Evolutionary conservation across 495 filamentous ascomycete genomes (phyloP).

Genomic region (Podospora australis): DNA sequence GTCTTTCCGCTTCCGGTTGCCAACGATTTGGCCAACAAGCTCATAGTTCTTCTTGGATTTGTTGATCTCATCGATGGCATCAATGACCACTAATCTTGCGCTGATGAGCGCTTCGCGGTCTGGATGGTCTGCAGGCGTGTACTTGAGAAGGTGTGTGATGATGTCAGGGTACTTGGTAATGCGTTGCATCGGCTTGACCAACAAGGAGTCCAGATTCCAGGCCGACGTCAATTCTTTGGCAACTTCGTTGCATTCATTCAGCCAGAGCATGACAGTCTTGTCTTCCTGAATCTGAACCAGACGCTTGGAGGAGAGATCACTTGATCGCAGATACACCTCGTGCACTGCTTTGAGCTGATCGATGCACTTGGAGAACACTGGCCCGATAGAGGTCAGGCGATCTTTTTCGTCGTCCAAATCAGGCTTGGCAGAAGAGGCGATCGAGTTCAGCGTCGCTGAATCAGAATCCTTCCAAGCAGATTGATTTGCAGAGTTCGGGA

Average conservation of each 20-base stretch:
- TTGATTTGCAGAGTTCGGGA: no score
- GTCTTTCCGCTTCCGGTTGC: conserved; percentile 73
- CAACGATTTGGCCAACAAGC: conserved; percentile 78
- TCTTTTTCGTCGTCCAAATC: conserved; percentile 54
- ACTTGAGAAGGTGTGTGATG: conserved; percentile 66
- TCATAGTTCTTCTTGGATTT: conserved; percentile 87
- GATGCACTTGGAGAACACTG: conserved; percentile 68
- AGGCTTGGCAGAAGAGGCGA: conserved; percentile 19
- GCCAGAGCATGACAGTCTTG: conserved; percentile 76
- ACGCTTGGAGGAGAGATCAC: conserved; percentile 74
- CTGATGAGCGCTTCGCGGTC: conserved; percentile 61
- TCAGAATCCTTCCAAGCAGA: conserved; percentile 27
- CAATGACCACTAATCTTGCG: conserved; percentile 58
- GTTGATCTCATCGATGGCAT: conserved; percentile 78
- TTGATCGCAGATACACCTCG: conserved; percentile 77
- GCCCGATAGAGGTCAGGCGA: conserved; percentile 65
- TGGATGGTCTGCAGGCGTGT: conserved; percentile 74
- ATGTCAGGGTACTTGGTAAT: conserved; percentile 88
- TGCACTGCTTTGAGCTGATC: conserved; percentile 77
- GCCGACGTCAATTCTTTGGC: conserved; percentile 84
- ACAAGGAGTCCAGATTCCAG: conserved; percentile 87
- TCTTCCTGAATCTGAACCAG: conserved; percentile 66
- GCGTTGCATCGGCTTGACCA: conserved; percentile 93
- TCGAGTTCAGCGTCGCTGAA: conserved; percentile 25
- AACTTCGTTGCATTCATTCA: conserved; percentile 81